Base-by-base conservation (phyloP, 2,329 filamentous ascomycete genomes). In the Phoma sp. region DNA sequence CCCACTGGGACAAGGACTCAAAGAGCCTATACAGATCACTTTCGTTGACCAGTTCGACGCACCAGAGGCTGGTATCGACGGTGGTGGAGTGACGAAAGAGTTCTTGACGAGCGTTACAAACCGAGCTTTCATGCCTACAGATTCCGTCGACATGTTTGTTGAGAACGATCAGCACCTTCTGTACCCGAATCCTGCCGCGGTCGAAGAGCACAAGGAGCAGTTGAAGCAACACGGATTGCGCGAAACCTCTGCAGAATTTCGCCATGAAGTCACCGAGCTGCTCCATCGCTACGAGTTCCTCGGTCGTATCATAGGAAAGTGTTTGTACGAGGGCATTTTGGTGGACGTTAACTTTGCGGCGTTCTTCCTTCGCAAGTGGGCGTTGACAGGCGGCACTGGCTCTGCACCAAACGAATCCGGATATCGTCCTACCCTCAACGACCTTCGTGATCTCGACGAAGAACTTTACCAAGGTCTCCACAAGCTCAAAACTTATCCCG, bases 341-440 rank as follows among this genome's bases (percentile, higher is more conserved):
- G 88, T 98, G 41, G 93, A 99, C 74, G 88, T 97, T 56, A 87
- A 87, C 45, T 99, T 99, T 79, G 93, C 94, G 1, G 88, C 91
- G 0, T 99, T 99, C 79, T 99, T 99, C 77, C 84, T 99, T 6
- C 84, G 96, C 56, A 97, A 98, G 73, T 99, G 95, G 95, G 87
- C 92, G 2, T 83, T 94, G 48, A 88, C 89, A 10, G 88, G 89
- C 15, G 87, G 85, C 4, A 77, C 78, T 22, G 82, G 83, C 15
- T 81, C 86, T 31, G 84, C 87, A 1, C 82, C 88, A 17, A 87
- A 85, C 62, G 89, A 87, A 72, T 84, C 85, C 10, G 84, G 86
- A 9, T 96, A 96, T 77, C 89, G 92, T 46, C 90, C 92, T n/a
- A 96, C 91, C 63, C 84, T 99, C 68, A 97, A 99, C 72, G 95